Evolutionary conservation across 2,329 filamentous ascomycete genomes (phyloP).

Genomic region (Bisporella sp.): DNA sequence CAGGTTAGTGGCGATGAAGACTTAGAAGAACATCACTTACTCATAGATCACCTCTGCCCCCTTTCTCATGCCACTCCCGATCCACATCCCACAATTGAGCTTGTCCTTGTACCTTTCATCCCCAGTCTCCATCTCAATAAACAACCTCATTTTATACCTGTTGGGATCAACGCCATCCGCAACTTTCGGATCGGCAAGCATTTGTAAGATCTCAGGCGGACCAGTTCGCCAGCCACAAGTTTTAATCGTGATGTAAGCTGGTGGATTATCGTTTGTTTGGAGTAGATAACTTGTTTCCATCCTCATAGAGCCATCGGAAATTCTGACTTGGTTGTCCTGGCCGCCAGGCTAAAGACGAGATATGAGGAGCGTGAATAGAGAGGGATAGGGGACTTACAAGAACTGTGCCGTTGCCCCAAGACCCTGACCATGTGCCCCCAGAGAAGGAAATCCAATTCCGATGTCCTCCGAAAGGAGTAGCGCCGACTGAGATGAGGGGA

Average conservation of each 20-base stretch:
- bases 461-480: conserved; percentile 30
- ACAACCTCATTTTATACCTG: conserved; percentile 40
- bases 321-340: conserved; percentile 31
- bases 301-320: conserved; percentile 23
- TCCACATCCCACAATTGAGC: conserved; percentile 43
- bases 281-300: conserved; percentile 44
- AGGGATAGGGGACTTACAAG: conserved; percentile 20
- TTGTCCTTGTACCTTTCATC: conserved; percentile 42
- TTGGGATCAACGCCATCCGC: conserved; percentile 23
- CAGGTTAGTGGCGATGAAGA: not conserved
- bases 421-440: conserved; percentile 40
- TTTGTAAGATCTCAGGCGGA: conserved; percentile 31
- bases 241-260: conserved; percentile 39
- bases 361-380: not conserved
- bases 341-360: conserved; percentile 23
- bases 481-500: conserved; percentile 36
- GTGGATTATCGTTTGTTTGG: conserved; percentile 39
- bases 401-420: conserved; percentile 41
- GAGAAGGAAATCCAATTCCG: conserved; percentile 44
- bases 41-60: conserved; percentile 38
- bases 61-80: conserved; percentile 40
- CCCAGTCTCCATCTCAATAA: conserved; percentile 42
- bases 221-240: conserved; percentile 42
- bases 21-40: conserved; percentile 20
- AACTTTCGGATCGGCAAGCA: conserved; percentile 18